phyloP scores from a whole-genome alignment of 2,329 filamentous ascomycete genomes.

The Chaetomium olivaceum region DNA sequence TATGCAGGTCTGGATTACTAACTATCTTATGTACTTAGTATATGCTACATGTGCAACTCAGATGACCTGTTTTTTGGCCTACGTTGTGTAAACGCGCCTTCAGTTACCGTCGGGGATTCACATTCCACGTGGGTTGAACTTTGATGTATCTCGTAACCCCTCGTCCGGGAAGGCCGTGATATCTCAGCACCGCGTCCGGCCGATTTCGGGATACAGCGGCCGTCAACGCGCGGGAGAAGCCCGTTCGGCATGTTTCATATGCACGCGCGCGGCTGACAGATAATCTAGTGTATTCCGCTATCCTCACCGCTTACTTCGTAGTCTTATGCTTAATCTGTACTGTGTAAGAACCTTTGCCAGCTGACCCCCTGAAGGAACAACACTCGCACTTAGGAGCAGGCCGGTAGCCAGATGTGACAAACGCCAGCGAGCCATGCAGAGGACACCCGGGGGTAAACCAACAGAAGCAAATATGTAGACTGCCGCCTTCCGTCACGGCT shows the following conservation, averaged over 20 bases:
- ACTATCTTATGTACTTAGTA: too few species aligned
- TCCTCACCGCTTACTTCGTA: background rate
- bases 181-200: background rate
- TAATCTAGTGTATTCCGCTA: background rate
- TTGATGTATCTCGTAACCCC: background rate
- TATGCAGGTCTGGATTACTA: background rate
- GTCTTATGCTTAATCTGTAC: background rate
- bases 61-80: background rate
- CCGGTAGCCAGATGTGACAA: background rate
- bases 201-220: background rate
- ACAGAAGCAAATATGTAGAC: background rate
- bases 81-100: background rate
- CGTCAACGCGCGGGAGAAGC: background rate
- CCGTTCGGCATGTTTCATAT: background rate
- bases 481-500: slow-evolving; percentile 2
- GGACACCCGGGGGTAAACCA: background rate
- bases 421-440: background rate
- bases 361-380: background rate
- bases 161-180: background rate
- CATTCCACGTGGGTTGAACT: background rate
- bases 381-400: background rate
- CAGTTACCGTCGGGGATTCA: background rate
- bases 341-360: background rate
- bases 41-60: background rate
- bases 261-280: background rate